phyloP scores from a whole-genome alignment of 2,329 filamentous ascomycete species.

The Cadophora gregata region DNA sequence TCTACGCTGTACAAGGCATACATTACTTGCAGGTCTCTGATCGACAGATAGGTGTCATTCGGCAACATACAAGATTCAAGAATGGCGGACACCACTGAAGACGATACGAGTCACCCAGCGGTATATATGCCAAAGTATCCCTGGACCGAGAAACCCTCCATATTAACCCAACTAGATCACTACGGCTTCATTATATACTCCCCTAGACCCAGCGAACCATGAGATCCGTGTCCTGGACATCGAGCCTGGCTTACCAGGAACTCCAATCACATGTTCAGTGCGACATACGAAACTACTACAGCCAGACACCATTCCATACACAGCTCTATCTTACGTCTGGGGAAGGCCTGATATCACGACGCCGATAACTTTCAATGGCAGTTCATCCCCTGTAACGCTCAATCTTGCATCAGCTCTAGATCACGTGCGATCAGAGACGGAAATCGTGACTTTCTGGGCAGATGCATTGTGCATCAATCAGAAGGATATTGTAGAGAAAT shows the following conservation, averaged over 20 bases:
- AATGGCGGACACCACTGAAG: background rate
- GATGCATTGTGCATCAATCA: conserved; percentile 30
- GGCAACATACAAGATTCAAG: too few relatives aligned
- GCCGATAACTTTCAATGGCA: background rate
- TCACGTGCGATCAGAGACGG: background rate
- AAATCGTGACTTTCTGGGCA: conserved; percentile 25
- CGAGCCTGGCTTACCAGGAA: background rate
- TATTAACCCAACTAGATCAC: background rate
- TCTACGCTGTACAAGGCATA: too few relatives aligned
- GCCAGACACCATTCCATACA: background rate
- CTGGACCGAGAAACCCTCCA: background rate
- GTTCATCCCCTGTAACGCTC: background rate
- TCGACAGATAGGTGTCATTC: too few relatives aligned
- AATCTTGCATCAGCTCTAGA: conserved; percentile 1
- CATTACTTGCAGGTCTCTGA: too few relatives aligned
- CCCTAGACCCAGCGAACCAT: background rate
- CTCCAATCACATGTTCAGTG: background rate
- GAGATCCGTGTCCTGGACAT: conserved; percentile 11
- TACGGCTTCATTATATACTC: background rate
- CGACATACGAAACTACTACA: background rate
- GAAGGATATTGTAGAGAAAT: conserved; percentile 18
- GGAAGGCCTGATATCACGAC: background rate
- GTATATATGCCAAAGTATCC: background rate
- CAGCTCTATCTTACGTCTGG: conserved; percentile 3
- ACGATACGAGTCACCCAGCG: background rate